Percentiles rank a stretch among this genome's conserved stretches.
Conservation (phyloP, 2,329 filamentous ascomycete species). For the Pseudopyricularia javanii region DNA sequence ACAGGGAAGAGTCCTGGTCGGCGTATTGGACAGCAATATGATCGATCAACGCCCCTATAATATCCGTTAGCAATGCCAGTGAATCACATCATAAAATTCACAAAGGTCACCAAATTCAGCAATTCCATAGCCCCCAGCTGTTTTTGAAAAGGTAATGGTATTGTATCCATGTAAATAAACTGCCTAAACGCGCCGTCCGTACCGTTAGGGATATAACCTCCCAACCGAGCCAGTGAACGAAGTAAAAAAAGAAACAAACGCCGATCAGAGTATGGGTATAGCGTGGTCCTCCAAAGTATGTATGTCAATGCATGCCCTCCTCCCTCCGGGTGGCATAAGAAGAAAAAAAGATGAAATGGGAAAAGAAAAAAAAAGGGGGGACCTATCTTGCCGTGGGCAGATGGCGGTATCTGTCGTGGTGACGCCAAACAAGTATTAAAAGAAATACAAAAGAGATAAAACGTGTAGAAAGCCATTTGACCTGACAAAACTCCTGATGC, state of each 20-base stretch:
- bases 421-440: background rate
- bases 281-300: background rate
- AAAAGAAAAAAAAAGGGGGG: background rate
- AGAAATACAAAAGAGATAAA: background rate
- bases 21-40: too few species aligned
- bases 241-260: background rate
- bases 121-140: too few species aligned
- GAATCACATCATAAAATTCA: too few species aligned
- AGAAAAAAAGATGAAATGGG: background rate
- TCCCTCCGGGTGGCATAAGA: background rate
- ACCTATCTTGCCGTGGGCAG: background rate
- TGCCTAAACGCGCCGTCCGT: background rate
- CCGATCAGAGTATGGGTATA: background rate
- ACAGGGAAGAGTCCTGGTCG: too few species aligned
- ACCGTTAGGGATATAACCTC: background rate
- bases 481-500: background rate
- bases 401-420: background rate
- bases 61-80: too few species aligned
- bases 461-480: background rate
- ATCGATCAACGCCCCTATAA: too few species aligned
- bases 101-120: too few species aligned
- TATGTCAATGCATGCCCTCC: background rate
- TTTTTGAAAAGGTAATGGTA: background rate
- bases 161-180: background rate
- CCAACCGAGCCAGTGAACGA: constrained; percentile 14